Percentiles rank a stretch among this genome's conserved stretches.
These are phyloP conservation scores for Haematococcus lacustris DNA, from an alignment of 139 green algal genomes.

Conservation along the genomic window DNA sequence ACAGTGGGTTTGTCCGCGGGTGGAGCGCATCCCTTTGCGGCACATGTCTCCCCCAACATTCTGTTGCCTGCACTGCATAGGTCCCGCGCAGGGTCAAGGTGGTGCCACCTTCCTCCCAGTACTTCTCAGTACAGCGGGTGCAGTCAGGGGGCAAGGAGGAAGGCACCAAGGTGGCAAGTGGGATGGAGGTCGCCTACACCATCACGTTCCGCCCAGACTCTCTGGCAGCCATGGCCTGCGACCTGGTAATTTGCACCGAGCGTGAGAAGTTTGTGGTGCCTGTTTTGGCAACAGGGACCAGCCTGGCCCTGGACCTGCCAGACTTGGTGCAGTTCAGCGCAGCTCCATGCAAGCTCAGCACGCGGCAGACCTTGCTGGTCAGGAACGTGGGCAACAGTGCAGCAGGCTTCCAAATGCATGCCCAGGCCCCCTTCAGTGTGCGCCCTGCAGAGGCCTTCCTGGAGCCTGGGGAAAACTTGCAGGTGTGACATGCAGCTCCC, in stretches of 20 bases:
- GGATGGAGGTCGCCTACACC: slow-evolving; percentile 56
- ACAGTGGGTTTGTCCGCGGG: slow-evolving; percentile 22
- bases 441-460: slow-evolving; percentile 44
- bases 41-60: no score
- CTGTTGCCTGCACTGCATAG: slow-evolving; percentile 34
- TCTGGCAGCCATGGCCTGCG: slow-evolving; percentile 41
- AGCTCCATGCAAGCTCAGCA: no score
- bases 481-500: no score
- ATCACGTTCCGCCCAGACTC: slow-evolving; percentile 15
- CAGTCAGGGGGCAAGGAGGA: slow-evolving; percentile 18
- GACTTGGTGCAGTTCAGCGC: slow-evolving; percentile 49
- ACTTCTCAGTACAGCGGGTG: slow-evolving; percentile 43
- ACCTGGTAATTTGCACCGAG: slow-evolving; percentile 71
- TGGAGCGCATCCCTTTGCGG: background rate
- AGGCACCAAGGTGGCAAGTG: slow-evolving; percentile 59
- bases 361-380: slow-evolving; percentile 57
- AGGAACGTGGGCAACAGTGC: slow-evolving; percentile 57
- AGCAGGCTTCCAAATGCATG: slow-evolving; percentile 46
- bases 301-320: slow-evolving; percentile 61
- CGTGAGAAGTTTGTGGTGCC: slow-evolving; percentile 77
- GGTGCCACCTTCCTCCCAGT: slow-evolving; percentile 35
- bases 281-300: slow-evolving; percentile 35
- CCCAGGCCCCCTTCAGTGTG: slow-evolving; percentile 45
- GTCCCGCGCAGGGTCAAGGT: slow-evolving; percentile 57
- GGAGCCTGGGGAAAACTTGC: slow-evolving; percentile 52